These are phyloP conservation scores for Sphenostylis stenocarpa DNA, from an alignment of 306 rosid genomes.

Conservation along the genomic window DNA sequence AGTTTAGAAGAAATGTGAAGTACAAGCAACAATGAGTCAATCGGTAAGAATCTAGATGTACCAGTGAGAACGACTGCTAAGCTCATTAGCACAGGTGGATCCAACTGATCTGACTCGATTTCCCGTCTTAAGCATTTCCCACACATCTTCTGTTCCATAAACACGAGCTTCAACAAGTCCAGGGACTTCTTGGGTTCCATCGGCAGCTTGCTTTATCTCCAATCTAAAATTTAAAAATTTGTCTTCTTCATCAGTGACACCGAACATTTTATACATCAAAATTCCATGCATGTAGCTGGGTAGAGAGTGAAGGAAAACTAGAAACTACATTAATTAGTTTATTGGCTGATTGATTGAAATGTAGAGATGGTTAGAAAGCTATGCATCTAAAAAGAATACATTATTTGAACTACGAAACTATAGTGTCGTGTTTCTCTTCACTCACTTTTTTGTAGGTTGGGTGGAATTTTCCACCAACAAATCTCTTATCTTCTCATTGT, in stretches of 20 bases:
- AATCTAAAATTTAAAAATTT: slow-evolving; percentile 47
- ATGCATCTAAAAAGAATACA: background rate
- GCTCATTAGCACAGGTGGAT: slow-evolving; percentile 91
- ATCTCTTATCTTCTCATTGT: slow-evolving; percentile 91
- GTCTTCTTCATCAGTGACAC: slow-evolving; percentile 15
- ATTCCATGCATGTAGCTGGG: background rate
- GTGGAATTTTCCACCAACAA: slow-evolving; percentile 76
- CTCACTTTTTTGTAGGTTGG: slow-evolving; percentile 84
- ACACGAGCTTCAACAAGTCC: slow-evolving; percentile 87
- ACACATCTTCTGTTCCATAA: slow-evolving; percentile 64
- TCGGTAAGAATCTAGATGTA: slow-evolving; percentile 34
- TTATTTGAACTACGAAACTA: background rate
- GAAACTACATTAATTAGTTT: background rate
- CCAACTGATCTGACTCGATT: slow-evolving; percentile 88
- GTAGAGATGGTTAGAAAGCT: background rate
- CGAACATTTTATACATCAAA: slow-evolving; percentile 25
- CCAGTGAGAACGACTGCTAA: slow-evolving; percentile 99
- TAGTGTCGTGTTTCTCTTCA: background rate
- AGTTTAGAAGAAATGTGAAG: background rate
- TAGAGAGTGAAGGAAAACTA: background rate
- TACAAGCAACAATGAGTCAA: background rate
- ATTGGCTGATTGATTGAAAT: background rate
- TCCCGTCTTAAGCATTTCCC: slow-evolving; percentile 87
- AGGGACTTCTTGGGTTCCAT: slow-evolving; percentile 95
- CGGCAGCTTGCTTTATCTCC: slow-evolving; percentile 95